A percentile compares a stretch with the other conserved stretches of the same genome.
phyloP scores from a whole-genome alignment of 305 asterid species.

The Withania somnifera region DNA sequence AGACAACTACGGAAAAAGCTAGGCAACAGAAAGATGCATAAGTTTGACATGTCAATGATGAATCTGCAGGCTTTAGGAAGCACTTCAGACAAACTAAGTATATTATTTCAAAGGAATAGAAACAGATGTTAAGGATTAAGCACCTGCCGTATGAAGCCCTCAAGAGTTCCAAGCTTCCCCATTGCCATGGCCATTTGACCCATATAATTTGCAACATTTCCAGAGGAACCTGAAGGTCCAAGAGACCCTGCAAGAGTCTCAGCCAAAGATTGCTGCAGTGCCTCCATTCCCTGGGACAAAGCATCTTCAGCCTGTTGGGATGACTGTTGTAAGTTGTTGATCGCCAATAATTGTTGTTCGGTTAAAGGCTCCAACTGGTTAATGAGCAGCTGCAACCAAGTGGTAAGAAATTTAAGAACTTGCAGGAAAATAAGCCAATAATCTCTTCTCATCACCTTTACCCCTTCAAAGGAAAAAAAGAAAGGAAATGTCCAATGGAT shows the following conservation, averaged over 20 bases:
- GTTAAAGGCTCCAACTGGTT: conserved; percentile 21
- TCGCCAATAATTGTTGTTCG: conserved; percentile 18
- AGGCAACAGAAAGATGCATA: background rate
- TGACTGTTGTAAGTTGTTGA: conserved; percentile 18
- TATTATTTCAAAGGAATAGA: background rate
- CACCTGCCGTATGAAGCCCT: conserved; percentile 24
- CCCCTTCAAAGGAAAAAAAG: background rate
- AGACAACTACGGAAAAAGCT: background rate
- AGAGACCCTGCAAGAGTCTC: conserved; percentile 18
- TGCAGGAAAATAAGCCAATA: background rate
- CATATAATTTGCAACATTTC: conserved; percentile 22
- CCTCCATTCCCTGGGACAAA: conserved; percentile 25
- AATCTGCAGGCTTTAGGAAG: background rate
- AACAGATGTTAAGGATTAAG: background rate
- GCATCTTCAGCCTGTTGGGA: conserved; percentile 23
- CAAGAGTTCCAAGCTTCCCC: conserved; percentile 24
- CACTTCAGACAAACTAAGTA: background rate
- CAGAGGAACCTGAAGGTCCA: conserved; percentile 18
- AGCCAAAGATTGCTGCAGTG: conserved; percentile 22
- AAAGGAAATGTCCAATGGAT: background rate
- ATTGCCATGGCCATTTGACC: conserved; percentile 28
- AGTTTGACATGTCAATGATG: background rate
- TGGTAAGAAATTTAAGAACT: background rate
- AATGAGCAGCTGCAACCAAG: conserved; percentile 13
- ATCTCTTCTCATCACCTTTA: background rate